Evolutionary conservation across 768 basidiomycete genomes (phyloP).

Genomic region (Suillus luteus): DNA sequence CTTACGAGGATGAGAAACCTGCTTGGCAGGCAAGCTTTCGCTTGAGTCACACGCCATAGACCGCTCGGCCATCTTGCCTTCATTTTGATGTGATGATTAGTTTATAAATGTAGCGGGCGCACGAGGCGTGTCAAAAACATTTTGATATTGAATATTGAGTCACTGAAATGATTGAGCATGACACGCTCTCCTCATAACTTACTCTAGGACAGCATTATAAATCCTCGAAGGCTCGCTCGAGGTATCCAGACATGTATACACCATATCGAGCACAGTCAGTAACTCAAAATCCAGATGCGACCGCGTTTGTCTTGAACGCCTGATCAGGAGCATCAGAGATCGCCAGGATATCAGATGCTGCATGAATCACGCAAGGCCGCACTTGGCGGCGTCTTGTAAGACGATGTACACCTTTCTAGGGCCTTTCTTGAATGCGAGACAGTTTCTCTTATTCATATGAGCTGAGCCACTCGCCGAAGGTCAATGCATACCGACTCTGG

Average conservation of each 20-base stretch:
- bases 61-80: conserved; percentile 62
- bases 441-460: not conserved
- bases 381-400: not conserved
- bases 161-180: too few relatives aligned
- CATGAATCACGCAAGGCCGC: not conserved
- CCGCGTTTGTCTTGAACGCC: not conserved
- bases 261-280: not conserved
- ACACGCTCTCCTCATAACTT: not conserved
- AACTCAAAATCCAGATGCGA: too few relatives aligned
- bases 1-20: conserved; percentile 24
- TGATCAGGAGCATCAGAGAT: not conserved
- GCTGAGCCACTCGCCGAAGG: not conserved
- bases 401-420: not conserved
- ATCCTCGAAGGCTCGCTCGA: not conserved
- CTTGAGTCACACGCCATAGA: conserved; percentile 67
- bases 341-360: not conserved
- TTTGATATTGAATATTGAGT: too few relatives aligned
- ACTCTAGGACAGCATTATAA: not conserved
- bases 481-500: not conserved
- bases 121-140: not conserved
- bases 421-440: not conserved
- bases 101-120: not conserved
- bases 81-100: rapidly evolving
- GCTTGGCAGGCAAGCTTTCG: conserved; percentile 26
- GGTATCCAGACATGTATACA: not conserved